A percentile compares a stretch with the other conserved stretches of the same genome.
These are phyloP conservation scores for Pseudomassariella vexata DNA, from an alignment of 2,329 filamentous ascomycete genomes.

Conservation along the genomic window DNA sequence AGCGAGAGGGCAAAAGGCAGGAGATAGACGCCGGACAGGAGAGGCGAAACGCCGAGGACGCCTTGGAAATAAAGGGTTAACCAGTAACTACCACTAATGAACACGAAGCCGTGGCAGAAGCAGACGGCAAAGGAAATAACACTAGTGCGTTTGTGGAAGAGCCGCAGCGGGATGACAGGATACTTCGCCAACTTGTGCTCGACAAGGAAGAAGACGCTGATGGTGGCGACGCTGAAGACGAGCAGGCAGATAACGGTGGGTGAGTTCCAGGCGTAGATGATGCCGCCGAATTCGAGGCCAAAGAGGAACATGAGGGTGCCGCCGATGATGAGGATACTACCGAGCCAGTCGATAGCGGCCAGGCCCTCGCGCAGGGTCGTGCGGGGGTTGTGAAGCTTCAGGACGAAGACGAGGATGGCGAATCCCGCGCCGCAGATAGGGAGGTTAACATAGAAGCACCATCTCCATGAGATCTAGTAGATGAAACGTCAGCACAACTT, in stretches of 20 bases:
- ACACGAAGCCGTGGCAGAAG: conserved; percentile 70
- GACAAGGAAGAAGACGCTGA: conserved; percentile 62
- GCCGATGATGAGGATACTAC: conserved; percentile 58
- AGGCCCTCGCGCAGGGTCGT: conserved; percentile 59
- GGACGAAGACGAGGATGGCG: conserved; percentile 49
- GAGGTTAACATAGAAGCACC: conserved; percentile 65
- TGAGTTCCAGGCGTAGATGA: conserved; percentile 68
- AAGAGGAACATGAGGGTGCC: conserved; percentile 82
- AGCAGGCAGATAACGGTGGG: conserved; percentile 72
- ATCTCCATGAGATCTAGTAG: conserved; percentile 56
- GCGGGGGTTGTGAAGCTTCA: conserved; percentile 63
- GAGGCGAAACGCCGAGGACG: conserved; percentile 55
- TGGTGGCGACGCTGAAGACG: conserved; percentile 61
- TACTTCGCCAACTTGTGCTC: conserved; percentile 71
- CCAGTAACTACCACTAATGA: conserved; percentile 75
- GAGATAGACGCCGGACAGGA: conserved; percentile 64
- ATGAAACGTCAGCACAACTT: conserved; percentile 66
- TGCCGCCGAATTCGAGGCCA: conserved; percentile 78
- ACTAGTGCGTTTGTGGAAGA: conserved; percentile 65
- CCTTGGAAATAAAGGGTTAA: conserved; percentile 77
- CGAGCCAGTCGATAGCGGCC: conserved; percentile 55
- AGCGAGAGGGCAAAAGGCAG: conserved; percentile 65
- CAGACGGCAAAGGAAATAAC: conserved; percentile 59
- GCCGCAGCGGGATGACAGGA: conserved; percentile 68
- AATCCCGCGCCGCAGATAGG: conserved; percentile 41